Evolutionary conservation across 2,329 filamentous ascomycete species (phyloP).

Genomic region (Alternaria burnsii): DNA sequence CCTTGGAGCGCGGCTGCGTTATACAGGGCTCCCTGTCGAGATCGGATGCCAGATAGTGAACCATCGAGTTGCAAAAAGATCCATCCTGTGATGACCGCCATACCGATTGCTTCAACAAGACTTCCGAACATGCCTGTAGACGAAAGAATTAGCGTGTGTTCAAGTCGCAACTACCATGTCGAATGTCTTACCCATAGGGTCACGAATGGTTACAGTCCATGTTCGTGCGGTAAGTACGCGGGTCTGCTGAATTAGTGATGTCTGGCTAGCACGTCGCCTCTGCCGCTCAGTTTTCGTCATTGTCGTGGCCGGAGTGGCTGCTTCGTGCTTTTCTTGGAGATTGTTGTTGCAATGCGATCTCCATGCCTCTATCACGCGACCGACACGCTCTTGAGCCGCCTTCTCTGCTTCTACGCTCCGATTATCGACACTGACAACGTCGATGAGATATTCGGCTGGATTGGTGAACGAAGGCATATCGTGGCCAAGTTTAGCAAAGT

Average conservation of each 20-base stretch:
- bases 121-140: conserved; percentile 66
- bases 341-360: conserved; percentile 32
- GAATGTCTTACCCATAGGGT: conserved; percentile 68
- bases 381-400: conserved; percentile 66
- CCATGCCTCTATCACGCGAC: conserved; percentile 70
- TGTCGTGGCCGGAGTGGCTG: conserved; percentile 2
- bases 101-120: conserved; percentile 72
- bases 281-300: conserved; percentile 15
- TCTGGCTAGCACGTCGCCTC: conserved; percentile 53
- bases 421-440: conserved; percentile 77
- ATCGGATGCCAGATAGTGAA: conserved; percentile 75
- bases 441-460: conserved; percentile 78
- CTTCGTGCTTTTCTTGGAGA: conserved; percentile 21
- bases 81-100: conserved; percentile 77
- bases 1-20: conserved; percentile 76
- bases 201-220: conserved; percentile 75
- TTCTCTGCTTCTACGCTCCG: conserved; percentile 72
- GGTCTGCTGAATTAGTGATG: conserved; percentile 69
- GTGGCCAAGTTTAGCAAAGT: conserved; percentile 70
- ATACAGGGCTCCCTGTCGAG: conserved; percentile 76
- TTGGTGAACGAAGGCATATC: conserved; percentile 76
- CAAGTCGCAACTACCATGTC: background rate
- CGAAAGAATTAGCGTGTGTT: background rate
- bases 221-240: conserved; percentile 73
- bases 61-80: conserved; percentile 73